Base-by-base conservation (phyloP, 2,329 filamentous ascomycete species). In the Botrytis cinerea region DNA sequence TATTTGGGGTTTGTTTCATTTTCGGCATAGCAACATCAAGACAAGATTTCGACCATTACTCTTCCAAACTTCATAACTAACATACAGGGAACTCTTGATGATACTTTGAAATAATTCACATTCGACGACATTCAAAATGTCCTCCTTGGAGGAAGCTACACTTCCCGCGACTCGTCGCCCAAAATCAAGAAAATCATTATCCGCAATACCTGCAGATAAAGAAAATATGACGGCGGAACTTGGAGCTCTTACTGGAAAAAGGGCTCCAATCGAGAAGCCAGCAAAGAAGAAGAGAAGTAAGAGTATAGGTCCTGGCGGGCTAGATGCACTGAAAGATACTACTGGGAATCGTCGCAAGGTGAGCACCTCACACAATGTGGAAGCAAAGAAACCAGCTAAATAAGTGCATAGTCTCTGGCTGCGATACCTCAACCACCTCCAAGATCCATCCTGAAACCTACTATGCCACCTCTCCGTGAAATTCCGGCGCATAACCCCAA, bases 241-340 rank as follows among this genome's bases (percentile, higher is more conserved):
- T 73, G 87, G 86, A 75, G 86, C 87, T 76, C 73, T 81, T 64
- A 74, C 73, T 40, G 74, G 73, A 40, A 81, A 81, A 71, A 78
- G 74, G 62, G 60, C 77, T 35, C 45, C 73, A 12, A 61, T 75
- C n/a, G 75, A 74, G 10, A 78, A 78, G 67, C 61, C 75, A 16
- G 70, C 76, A 59, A 88, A 87, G 84, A 95, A 94, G 84, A 93
- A 92, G 74, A 91, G 96, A 77, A 98, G 95, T 84, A 98, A 98
- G 86, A 98, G 95, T 83, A 91, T 99, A 78, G 96, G 96, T 3
- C 95, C 96, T 25, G 96, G 95, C 69, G 94, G 95, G 40, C 84
- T 97, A 63, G 94, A 97, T 85, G 91, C 92, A 73, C 86, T 97
- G 72, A 94, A 92, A 82, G 88, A 91, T 80, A 88, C 88, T 62